These are phyloP conservation scores for Spizellomyces punctatus DNA, from an alignment of 192 early-diverging fungal genomes.

Conservation along the genomic window DNA sequence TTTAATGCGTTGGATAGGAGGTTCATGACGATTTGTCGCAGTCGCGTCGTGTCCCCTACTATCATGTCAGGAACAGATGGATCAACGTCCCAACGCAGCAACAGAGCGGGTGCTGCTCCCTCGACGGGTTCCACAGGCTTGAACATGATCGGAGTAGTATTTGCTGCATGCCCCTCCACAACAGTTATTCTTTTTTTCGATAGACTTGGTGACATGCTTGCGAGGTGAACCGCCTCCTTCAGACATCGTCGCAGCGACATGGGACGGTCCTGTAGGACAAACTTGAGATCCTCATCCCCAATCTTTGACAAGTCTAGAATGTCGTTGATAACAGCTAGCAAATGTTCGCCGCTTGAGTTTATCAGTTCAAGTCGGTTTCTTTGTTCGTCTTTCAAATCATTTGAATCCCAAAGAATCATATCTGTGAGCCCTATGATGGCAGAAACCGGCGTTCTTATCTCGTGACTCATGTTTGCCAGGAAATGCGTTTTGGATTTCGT, in stretches of 20 bases:
- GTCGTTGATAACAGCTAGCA: slow-evolving; percentile 35
- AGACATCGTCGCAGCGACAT: slow-evolving; percentile 9
- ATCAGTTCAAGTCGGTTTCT: slow-evolving; percentile 6
- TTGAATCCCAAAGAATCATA: slow-evolving; percentile 51
- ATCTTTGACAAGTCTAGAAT: slow-evolving; percentile 37
- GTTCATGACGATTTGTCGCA: slow-evolving; percentile 30
- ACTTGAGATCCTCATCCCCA: slow-evolving; percentile 30
- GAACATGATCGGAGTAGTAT: too few relatives aligned
- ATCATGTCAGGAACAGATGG: background rate
- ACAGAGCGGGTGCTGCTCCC: too few relatives aligned
- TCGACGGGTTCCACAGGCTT: too few relatives aligned
- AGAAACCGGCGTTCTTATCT: slow-evolving; percentile 43
- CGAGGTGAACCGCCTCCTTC: slow-evolving; percentile 30
- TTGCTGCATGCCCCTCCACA: background rate
- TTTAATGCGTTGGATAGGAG: slow-evolving; percentile 23
- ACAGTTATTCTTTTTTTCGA: slow-evolving; percentile 25
- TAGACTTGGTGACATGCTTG: slow-evolving; percentile 14
- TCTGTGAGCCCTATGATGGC: slow-evolving; percentile 38
- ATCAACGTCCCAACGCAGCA: too few relatives aligned
- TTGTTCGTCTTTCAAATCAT: too few relatives aligned
- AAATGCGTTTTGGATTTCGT: slow-evolving; percentile 1
- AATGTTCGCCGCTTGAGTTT: slow-evolving; percentile 19
- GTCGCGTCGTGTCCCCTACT: slow-evolving; percentile 18
- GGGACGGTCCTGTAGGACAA: slow-evolving; percentile 5
- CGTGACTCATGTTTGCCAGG: slow-evolving; percentile 36